These are phyloP conservation scores for Fusarium beomiforme DNA, from an alignment of 2,329 filamentous ascomycete species.

Conservation along the genomic window DNA sequence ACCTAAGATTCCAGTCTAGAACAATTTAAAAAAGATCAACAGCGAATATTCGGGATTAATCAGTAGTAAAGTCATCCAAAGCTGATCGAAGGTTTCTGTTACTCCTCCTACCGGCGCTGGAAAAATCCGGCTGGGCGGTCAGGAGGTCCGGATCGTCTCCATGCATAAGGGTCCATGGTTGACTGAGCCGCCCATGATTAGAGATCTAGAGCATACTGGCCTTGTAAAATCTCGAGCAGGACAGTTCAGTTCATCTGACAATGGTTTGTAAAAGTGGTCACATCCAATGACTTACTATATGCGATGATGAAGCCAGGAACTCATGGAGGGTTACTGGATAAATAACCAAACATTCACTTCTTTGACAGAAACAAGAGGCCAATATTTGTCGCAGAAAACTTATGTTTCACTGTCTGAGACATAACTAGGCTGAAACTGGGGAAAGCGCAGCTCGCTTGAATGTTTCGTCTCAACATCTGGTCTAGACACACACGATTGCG, in stretches of 20 bases:
- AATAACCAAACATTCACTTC: background rate
- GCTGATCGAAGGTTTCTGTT: background rate
- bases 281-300: background rate
- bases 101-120: conserved; percentile 8
- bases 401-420: background rate
- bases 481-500: background rate
- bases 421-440: background rate
- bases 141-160: conserved; percentile 28
- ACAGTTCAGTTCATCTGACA: background rate
- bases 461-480: conserved; percentile 1
- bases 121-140: conserved; percentile 38
- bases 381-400: background rate
- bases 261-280: background rate
- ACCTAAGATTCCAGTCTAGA: background rate
- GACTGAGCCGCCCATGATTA: background rate
- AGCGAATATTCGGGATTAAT: background rate
- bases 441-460: conserved; percentile 1
- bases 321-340: no score
- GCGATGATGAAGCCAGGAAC: background rate
- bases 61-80: background rate
- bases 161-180: conserved; percentile 22
- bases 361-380: background rate
- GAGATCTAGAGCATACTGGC: background rate
- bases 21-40: background rate
- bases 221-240: background rate